Evolutionary conservation across 306 rosid species (phyloP).

Genomic region (Adenanthera pavonina): DNA sequence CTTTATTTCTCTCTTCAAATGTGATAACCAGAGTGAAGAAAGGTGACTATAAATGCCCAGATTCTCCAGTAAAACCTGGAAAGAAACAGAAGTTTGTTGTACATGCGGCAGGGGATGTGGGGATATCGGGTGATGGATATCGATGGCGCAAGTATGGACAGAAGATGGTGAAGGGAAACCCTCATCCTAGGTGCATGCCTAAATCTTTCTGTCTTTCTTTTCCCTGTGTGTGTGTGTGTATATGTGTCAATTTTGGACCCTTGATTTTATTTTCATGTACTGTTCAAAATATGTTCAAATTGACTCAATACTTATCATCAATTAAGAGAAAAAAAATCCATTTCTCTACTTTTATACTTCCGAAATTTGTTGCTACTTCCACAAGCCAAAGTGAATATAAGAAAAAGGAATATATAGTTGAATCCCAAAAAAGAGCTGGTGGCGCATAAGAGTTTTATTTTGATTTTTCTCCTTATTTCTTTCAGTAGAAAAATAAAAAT

Average conservation of each 20-base stretch:
- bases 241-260: too few relatives aligned
- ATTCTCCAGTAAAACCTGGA: constrained; percentile 58
- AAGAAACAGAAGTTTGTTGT: constrained; percentile 84
- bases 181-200: constrained; percentile 72
- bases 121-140: constrained; percentile 85
- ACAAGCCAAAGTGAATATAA: background rate
- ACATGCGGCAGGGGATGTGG: constrained; percentile 81
- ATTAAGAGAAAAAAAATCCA: background rate
- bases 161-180: constrained; percentile 91
- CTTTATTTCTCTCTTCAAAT: constrained; percentile 35
- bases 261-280: background rate
- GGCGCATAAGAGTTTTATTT: background rate
- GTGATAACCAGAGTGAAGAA: constrained; percentile 63
- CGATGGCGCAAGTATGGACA: constrained; percentile 95
- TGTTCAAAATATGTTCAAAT: background rate
- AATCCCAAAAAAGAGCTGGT: background rate
- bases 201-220: constrained; percentile 16
- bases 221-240: background rate
- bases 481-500: background rate
- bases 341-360: background rate
- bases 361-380: background rate
- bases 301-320: background rate
- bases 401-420: background rate
- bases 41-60: constrained; percentile 49
- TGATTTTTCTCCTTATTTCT: background rate